Evolutionary conservation across 2,329 filamentous ascomycete genomes (phyloP), one percentile per base, ranked within the genome.

Genomic region (Calonectria ilicicola): DNA sequence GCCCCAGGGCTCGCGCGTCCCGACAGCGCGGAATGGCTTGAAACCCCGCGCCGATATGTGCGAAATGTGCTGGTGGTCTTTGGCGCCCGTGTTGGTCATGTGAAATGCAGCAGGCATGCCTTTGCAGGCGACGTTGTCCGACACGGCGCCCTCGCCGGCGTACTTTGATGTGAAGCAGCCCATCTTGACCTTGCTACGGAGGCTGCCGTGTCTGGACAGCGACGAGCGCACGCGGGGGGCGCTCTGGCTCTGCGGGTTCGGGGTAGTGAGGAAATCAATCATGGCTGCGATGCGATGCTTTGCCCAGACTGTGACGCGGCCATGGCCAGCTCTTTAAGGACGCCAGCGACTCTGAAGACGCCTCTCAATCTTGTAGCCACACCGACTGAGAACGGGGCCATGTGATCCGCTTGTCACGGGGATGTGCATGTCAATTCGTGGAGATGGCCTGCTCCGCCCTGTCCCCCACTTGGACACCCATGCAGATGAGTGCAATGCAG

Each of bases 391-490:
- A 60, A 58, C 53, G 32, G 51, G 53, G 53, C 53, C 53, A 60
- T 60, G 53, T 60, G 53, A 60, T 60, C 53, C 53, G 53, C 53
- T 38, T 60, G 53, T 60, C 51, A 58, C 51, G 53, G 53, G 32
- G 53, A 38, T 17, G 35, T 38, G 32, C 53, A 60, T 60, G 53
- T 38, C 53, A 60, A 60, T 60, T 60, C 53, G 53, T 60, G 53
- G 53, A 60, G 53, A 60, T 60, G 53, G 53, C 32, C 53, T 26
- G 53, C 53, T 60, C 53, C 53, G 32, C 53, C 53, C 21, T 40
- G 53, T 58, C n/a, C 53, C 53, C 53, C 53, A 60, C 53, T 60
- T 60, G 53, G 53, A 60, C 53, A 60, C 35, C 53, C 53, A 60
- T 60, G 53, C 53, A 60, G 29, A 35, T n/a, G 53, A 21, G 53